Conservation (phyloP, 768 basidiomycete genomes). For the Steccherinum ochraceum region DNA sequence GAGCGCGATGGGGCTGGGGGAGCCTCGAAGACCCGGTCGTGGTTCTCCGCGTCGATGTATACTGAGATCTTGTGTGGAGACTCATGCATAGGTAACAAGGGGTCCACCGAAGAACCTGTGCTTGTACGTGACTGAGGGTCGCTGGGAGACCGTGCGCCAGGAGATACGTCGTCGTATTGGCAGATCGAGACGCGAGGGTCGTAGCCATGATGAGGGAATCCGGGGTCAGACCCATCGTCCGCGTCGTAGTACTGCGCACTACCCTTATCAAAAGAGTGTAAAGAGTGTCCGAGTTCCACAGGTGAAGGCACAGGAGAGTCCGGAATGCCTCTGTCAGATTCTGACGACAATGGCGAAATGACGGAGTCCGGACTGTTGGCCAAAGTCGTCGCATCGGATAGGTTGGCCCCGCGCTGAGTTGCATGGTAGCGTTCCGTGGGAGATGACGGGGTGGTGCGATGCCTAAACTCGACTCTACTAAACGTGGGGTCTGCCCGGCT, state of each 20-base stretch:
- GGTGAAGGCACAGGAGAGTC: neutral
- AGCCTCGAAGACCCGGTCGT: too few relatives aligned
- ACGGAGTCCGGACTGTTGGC: neutral
- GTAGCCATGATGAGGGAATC: neutral
- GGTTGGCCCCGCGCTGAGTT: neutral
- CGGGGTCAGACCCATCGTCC: neutral
- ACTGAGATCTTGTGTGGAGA: neutral
- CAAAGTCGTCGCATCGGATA: neutral
- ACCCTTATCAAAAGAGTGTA: neutral
- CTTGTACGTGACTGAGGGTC: neutral
- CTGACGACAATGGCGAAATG: neutral
- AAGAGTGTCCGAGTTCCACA: too few relatives aligned
- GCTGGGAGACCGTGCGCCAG: neutral
- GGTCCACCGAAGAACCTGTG: neutral
- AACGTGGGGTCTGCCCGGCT: neutral
- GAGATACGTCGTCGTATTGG: too few relatives aligned
- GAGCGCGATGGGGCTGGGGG: neutral
- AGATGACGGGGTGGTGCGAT: neutral
- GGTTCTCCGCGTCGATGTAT: neutral
- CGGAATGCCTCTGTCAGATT: neutral
- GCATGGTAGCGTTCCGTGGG: neutral
- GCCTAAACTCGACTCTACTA: neutral
- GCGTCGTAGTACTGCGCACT: neutral
- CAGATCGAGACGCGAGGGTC: neutral
- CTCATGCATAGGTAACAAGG: neutral